Percentiles rank a stretch among this genome's conserved stretches.
Conservation (phyloP, 2,329 filamentous ascomycete species). For the Lasiodiplodia sp. region DNA sequence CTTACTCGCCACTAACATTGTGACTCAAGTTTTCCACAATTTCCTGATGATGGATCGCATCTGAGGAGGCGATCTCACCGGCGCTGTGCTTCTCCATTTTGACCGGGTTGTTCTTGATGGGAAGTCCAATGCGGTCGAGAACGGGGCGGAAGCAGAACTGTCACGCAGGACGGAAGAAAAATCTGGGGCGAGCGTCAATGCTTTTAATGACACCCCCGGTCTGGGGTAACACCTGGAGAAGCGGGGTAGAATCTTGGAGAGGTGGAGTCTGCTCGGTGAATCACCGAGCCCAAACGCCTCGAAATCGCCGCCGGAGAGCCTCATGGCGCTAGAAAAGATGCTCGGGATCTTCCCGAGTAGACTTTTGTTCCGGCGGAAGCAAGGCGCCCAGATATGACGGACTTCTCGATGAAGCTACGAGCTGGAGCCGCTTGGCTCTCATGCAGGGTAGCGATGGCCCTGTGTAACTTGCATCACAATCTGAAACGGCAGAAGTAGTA, state of each 20-base stretch:
- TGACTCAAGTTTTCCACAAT: constrained; percentile 39
- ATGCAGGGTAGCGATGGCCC: no score
- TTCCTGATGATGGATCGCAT: constrained; percentile 37
- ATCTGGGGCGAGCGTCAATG: neutral
- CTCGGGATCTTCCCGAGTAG: neutral
- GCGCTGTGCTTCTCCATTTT: neutral
- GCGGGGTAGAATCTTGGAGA: constrained; percentile 7
- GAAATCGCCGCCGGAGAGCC: neutral
- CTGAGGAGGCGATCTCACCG: neutral
- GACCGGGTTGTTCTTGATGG: no score
- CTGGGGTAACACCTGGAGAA: constrained; percentile 7
- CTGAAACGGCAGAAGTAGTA: no score
- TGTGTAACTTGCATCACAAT: no score
- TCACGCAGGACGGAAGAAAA: neutral
- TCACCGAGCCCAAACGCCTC: neutral
- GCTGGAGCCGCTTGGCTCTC: no score
- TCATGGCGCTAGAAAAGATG: neutral
- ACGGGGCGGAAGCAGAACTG: no score
- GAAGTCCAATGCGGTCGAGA: no score
- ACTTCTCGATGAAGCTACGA: no score
- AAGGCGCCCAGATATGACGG: no score
- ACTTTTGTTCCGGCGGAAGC: neutral
- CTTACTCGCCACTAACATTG: constrained; percentile 44
- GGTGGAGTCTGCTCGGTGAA: neutral
- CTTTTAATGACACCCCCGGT: neutral